Evolutionary conservation across 768 basidiomycete species (phyloP).

Genomic region (Termitomyces sp.): DNA sequence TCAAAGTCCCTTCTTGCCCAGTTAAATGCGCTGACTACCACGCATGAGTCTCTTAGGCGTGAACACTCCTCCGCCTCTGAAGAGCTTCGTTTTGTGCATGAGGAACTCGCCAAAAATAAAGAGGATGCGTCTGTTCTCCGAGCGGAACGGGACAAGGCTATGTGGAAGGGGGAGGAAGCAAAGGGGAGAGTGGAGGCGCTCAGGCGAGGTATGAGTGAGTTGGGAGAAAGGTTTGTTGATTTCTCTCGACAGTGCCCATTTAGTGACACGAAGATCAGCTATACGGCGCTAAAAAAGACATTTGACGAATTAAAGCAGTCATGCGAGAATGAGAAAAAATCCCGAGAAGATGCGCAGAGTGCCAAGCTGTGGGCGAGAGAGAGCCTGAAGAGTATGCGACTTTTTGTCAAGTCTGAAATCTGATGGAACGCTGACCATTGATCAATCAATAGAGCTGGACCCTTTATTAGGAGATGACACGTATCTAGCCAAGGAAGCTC

Average conservation of each 20-base stretch:
- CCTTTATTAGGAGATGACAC: constrained; percentile 19
- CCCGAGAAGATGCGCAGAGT: constrained; percentile 1
- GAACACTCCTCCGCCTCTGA: background rate
- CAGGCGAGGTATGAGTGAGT: constrained; percentile 2
- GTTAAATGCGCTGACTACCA: constrained; percentile 6
- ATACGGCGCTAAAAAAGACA: background rate
- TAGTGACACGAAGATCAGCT: background rate
- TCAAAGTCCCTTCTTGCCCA: constrained; percentile 4
- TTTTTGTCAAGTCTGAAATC: background rate
- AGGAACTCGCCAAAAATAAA: background rate
- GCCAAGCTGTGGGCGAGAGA: constrained; percentile 6
- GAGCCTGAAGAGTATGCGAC: constrained; percentile 1
- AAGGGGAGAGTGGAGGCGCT: background rate
- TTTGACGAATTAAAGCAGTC: constrained; percentile 5
- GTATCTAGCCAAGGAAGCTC: constrained; percentile 17
- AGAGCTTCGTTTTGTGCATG: constrained; percentile 1
- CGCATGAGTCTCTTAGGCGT: constrained; percentile 7
- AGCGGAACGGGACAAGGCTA: background rate
- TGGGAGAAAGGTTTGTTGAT: constrained; percentile 6
- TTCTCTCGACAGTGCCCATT: background rate
- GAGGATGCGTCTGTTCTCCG: background rate
- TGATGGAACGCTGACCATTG: background rate
- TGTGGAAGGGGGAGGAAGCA: background rate
- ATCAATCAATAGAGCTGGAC: constrained; percentile 4
- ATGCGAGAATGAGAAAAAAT: background rate